Base-by-base conservation (phyloP, 257 asterid species). In the Phtheirospermum japonicum region DNA sequence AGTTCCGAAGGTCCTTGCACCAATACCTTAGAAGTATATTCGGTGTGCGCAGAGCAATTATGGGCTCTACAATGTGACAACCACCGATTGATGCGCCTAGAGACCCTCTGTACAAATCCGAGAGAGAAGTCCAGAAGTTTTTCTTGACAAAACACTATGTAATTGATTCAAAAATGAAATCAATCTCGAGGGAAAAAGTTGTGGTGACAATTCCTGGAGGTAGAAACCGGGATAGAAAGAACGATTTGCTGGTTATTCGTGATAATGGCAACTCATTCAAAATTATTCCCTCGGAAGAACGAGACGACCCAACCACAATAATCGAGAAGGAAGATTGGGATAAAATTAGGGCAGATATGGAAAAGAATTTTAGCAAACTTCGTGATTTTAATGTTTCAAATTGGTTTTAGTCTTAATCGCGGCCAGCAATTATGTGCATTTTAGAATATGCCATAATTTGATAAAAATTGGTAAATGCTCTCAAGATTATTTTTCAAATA, bases 81-180 rank as follows among this genome's bases (percentile, higher is more conserved):
- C 99, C 99, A 67, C 99, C 99, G 14, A 83, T 92, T 46, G 96
- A 86, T 64, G 99, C 99, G 0, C 99, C 91, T 16, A 83, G 99
- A 74, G 99, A 89, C 70, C 99, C 99, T 40, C 66, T 92, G 96
- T 92, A 88, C 68, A 92, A 92, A 68, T 83, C 97, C 1, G 96
- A 92, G 76, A 83, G 78, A 71, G 95, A 89, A 77, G 73, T 89
- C 32, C 62, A 73, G 73, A 77, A 91, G 95, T 85, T 91, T 64
- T 84, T 84, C 85, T 75, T 92, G 76, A 89, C 92, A 32, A 92
- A 92, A 75, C 97, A 89, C 76, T 92, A 92, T 42, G 80, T 92
- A 8, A 79, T 92, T 61, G 99, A 92, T 81, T 92, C 97, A 3
- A 92, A 92, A 78, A 74, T 96, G 55, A 89, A 90, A 76, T 92